Percentiles rank a stretch among this genome's conserved stretches.
phyloP scores from a whole-genome alignment of 371 early-diverging fungal species.

The Astathelohania contejeani region DNA sequence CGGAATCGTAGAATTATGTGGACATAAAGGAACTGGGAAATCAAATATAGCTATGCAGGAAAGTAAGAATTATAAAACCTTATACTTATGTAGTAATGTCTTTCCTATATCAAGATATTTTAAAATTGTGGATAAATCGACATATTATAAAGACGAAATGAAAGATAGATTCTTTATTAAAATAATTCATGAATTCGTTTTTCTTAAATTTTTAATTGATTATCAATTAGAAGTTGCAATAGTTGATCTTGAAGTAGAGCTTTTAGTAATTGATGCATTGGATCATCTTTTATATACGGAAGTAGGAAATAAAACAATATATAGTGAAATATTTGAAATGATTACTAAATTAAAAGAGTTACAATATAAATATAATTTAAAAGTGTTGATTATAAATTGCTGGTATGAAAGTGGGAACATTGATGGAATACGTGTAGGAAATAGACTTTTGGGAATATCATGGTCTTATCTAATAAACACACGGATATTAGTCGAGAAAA shows the following conservation, averaged over 20 bases:
- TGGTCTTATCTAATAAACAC: not conserved
- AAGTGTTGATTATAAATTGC: not conserved
- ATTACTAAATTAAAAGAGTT: not conserved
- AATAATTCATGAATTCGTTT: not conserved
- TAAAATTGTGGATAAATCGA: not conserved
- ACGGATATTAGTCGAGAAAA: not conserved
- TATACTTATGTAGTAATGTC: not conserved
- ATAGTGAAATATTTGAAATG: not conserved
- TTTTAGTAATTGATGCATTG: not conserved
- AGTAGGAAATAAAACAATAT: not conserved
- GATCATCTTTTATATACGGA: not conserved
- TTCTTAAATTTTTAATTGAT: not conserved
- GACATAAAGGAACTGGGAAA: constrained; percentile 3
- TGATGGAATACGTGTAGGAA: not conserved
- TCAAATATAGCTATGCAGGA: constrained; percentile 2
- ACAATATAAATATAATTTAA: not conserved
- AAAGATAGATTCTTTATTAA: not conserved
- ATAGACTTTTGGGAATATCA: not conserved
- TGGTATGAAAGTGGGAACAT: not conserved
- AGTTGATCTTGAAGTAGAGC: not conserved
- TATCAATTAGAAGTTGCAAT: not conserved
- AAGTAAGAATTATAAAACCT: not conserved
- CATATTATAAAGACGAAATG: too few relatives aligned
- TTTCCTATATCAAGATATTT: constrained; percentile 1
- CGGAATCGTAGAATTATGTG: constrained; percentile 3